phyloP scores from a whole-genome alignment of 352 stramenopile species.

The Globisporangium canariense region DNA sequence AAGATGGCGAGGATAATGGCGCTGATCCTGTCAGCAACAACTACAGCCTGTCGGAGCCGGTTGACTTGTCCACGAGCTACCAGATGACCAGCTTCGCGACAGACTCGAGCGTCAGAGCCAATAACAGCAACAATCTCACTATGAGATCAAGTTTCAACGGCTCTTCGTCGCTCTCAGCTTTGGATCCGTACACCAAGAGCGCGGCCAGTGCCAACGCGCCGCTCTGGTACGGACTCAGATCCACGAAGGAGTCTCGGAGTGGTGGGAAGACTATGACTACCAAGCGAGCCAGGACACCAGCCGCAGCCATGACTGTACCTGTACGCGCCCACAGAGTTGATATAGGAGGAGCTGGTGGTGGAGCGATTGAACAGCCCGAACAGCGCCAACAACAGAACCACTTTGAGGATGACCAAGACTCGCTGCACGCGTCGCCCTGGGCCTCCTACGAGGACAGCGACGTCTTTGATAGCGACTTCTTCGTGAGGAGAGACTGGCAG shows the following conservation, averaged over 20 bases:
- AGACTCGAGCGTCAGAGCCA: background rate
- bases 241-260: background rate
- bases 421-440: constrained; percentile 6
- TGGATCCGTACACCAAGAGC: constrained; percentile 5
- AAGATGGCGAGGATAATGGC: background rate
- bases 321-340: background rate
- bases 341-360: background rate
- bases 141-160: background rate
- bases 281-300: background rate
- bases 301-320: background rate
- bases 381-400: too few species aligned
- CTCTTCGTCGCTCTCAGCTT: background rate
- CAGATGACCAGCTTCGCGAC: constrained; percentile 7
- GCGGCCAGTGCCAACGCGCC: background rate
- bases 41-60: background rate
- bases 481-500: background rate
- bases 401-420: background rate
- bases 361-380: background rate
- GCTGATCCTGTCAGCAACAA: background rate
- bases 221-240: constrained; percentile 10
- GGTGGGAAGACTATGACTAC: background rate
- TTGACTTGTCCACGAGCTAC: constrained; percentile 15
- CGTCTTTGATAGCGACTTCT: background rate
- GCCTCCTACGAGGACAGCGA: constrained; percentile 8
- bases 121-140: background rate